Evolutionary conservation across 768 basidiomycete genomes (phyloP).

Genomic region (Boletus insuetus): DNA sequence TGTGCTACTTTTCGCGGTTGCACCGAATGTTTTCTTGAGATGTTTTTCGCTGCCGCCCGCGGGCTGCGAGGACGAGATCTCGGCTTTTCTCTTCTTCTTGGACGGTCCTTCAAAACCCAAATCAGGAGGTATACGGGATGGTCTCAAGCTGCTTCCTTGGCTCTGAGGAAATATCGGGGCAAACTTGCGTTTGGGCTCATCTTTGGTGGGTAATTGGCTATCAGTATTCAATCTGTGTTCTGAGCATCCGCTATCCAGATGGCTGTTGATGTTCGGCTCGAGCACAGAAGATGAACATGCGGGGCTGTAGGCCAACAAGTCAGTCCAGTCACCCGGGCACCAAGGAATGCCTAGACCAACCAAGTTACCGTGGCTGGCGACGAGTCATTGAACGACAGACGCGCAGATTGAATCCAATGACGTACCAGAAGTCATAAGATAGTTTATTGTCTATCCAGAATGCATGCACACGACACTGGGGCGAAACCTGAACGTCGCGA

Average conservation of each 20-base stretch:
- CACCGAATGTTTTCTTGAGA: constrained; percentile 16
- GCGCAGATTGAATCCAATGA: neutral
- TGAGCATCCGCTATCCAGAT: constrained; percentile 49
- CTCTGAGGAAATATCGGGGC: constrained; percentile 43
- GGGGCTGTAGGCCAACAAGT: constrained; percentile 36
- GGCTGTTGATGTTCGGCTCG: constrained; percentile 45
- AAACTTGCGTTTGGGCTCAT: constrained; percentile 26
- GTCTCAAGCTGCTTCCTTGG: constrained; percentile 6
- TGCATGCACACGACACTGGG: neutral
- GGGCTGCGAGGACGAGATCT: constrained; percentile 8
- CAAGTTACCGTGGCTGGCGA: constrained; percentile 18
- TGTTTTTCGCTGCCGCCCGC: constrained; percentile 18
- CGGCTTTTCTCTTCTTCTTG: constrained; percentile 31
- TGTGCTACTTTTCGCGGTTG: constrained; percentile 33
- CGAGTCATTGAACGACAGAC: neutral
- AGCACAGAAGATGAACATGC: constrained; percentile 45
- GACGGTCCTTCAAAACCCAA: constrained; percentile 7
- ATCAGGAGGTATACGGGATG: constrained; percentile 11
- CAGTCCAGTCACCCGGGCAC: neutral
- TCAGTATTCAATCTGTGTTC: constrained; percentile 11
- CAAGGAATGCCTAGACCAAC: constrained; percentile 15
- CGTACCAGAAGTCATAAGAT: constrained; percentile 19
- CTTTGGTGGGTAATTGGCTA: constrained; percentile 4
- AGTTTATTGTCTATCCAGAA: neutral
- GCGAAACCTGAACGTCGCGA: too few relatives aligned